A percentile compares a stretch with the other conserved stretches of the same genome.
phyloP scores from a whole-genome alignment of 306 rosid genomes.

The Lathyrus aphaca region DNA sequence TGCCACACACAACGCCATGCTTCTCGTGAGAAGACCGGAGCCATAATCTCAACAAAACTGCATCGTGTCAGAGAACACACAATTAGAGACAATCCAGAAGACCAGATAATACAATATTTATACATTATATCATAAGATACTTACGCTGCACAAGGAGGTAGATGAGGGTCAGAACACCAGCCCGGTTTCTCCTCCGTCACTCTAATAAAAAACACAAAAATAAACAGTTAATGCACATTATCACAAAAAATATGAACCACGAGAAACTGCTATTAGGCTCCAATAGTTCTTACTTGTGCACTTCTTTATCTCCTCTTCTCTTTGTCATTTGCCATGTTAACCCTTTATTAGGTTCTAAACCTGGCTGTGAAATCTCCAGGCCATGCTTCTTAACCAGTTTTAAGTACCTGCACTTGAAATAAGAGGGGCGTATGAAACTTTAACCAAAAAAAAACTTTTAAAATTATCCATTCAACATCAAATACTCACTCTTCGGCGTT shows the following conservation, averaged over 20 bases:
- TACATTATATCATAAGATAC: conserved; percentile 40
- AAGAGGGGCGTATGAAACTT: conserved; percentile 14
- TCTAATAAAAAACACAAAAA: conserved; percentile 49
- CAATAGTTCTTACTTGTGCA: conserved; percentile 79
- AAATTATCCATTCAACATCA: conserved; percentile 23
- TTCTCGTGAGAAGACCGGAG: conserved; percentile 95
- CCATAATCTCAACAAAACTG: conserved; percentile 98
- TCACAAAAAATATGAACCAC: conserved; percentile 3
- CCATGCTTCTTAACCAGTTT: conserved; percentile 90
- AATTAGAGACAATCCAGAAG: background rate
- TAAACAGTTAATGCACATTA: conserved; percentile 27
- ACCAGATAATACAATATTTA: conserved; percentile 25
- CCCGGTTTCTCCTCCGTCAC: conserved; percentile 84
- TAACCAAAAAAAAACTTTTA: background rate
- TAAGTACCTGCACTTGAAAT: conserved; percentile 62
- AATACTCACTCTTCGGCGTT: conserved; percentile 86
- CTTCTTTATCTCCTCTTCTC: conserved; percentile 85
- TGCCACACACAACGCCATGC: conserved; percentile 99
- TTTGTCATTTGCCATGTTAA: conserved; percentile 99
- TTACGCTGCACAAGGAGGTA: conserved; percentile 99
- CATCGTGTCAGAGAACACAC: conserved; percentile 22
- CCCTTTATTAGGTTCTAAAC: conserved; percentile 86
- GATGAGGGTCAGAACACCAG: conserved; percentile 90
- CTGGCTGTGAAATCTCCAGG: conserved; percentile 97
- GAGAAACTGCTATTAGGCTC: conserved; percentile 12